Base-by-base conservation (phyloP, 441 rosid genomes). In the Francoa sonchifolia region DNA sequence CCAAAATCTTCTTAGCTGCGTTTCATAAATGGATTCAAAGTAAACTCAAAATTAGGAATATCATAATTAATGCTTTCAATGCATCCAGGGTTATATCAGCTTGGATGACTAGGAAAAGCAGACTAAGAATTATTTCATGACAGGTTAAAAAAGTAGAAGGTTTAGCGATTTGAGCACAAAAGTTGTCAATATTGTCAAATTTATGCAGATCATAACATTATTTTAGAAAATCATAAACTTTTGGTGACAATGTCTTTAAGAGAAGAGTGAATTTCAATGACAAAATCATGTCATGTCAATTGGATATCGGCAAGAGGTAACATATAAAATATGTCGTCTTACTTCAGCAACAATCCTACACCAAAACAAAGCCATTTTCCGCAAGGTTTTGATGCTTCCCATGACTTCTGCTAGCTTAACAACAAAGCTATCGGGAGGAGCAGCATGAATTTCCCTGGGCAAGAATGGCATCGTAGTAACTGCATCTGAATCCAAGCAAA, bases 351-450 rank as follows among this genome's bases (percentile, higher is more conserved):
- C 80, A 52, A 79, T 69, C 63, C 50, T 80, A 74, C 66, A 62
- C 98, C 98, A 90, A 62, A 90, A 66, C 54, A 76, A 53, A 38
- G 81, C 85, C 96, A 82, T 76, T 62, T 68, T 69, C 46, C 61
- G 65, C 57, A 82, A 52, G 37, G 79, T 74, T 68, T 69, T 77
- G 66, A 86, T 74, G 63, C 79, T 76, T 52, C 98, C 98, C 54
- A 85, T 69, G 45, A 90, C 87, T 71, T 90, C 98, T 55, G 98
- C 73, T 55, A 90, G 56, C 67, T 85, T 82, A 35, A 69, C 81
- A 61, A 90, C 50, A 56, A 90, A 68, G 59, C 87, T 69, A 47
- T 56, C 68, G 45, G 79, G 71, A 47, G 98, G 98, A 57, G 89
- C 82, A 50, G 79, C 94, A 57, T 80, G 94, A 57, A 85, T 74